Conservation (phyloP, 2,329 filamentous ascomycete genomes). For the Coniochaeta sp. region DNA sequence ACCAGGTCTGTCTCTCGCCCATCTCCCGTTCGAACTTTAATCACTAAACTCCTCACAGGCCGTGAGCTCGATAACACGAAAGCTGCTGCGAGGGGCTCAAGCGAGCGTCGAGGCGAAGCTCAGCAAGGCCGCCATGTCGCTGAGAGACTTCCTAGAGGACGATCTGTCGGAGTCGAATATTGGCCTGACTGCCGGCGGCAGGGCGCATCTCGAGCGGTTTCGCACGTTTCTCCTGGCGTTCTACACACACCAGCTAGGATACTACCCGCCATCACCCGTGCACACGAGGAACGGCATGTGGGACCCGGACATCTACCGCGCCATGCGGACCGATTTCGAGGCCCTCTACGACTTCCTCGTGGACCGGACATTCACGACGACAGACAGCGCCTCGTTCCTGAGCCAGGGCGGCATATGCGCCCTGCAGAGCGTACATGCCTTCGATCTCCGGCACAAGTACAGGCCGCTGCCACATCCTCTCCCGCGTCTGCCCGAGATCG, state of each 20-base stretch:
- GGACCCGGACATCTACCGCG: slow-evolving; percentile 48
- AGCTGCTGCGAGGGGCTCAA: slow-evolving; percentile 56
- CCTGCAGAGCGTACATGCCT: slow-evolving; percentile 58
- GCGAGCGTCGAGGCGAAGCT: slow-evolving; percentile 60
- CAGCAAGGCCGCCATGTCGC: slow-evolving; percentile 44
- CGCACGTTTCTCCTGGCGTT: slow-evolving; percentile 59
- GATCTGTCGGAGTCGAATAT: slow-evolving; percentile 61
- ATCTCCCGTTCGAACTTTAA: neutral
- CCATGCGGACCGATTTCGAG: slow-evolving; percentile 63
- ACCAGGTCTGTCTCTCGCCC: slow-evolving; percentile 39
- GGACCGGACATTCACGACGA: slow-evolving; percentile 47
- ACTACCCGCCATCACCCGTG: slow-evolving; percentile 56
- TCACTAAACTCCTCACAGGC: slow-evolving; percentile 28
- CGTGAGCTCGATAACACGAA: slow-evolving; percentile 47
- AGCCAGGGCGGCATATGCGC: slow-evolving; percentile 63
- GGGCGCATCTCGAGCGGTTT: slow-evolving; percentile 66
- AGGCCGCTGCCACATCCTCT: slow-evolving; percentile 55
- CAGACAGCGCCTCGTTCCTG: slow-evolving; percentile 41
- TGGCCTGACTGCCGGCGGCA: slow-evolving; percentile 53
- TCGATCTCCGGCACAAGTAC: slow-evolving; percentile 56
- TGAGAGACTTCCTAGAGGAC: slow-evolving; percentile 63
- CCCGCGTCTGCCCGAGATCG: slow-evolving; percentile 54
- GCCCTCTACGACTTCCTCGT: slow-evolving; percentile 65
- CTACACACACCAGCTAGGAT: slow-evolving; percentile 61
- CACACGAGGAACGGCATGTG: slow-evolving; percentile 38